A percentile compares a stretch with the other conserved stretches of the same genome.
phyloP scores from a whole-genome alignment of 2,329 filamentous ascomycete genomes.

The Calonectria henricotiae region DNA sequence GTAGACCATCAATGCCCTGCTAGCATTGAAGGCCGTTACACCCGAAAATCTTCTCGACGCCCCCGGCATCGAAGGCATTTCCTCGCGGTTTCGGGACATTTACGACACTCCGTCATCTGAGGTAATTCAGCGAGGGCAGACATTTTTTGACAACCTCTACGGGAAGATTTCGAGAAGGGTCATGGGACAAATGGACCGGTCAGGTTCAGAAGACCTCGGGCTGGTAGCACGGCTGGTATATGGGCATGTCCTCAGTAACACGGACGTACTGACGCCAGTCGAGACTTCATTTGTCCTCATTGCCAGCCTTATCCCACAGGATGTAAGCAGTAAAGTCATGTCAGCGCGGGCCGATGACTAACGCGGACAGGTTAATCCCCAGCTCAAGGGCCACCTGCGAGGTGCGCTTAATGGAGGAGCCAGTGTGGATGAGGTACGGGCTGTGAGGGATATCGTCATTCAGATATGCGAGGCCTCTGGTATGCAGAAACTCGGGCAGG shows the following conservation, averaged over 20 bases:
- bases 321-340: constrained; percentile 41
- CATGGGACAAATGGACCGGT: constrained; percentile 51
- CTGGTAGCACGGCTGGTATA: constrained; percentile 50
- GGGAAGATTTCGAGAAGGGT: constrained; percentile 50
- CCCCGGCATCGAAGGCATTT: constrained; percentile 20
- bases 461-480: constrained; percentile 51
- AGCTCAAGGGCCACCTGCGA: constrained; percentile 51
- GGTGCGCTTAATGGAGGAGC: constrained; percentile 51
- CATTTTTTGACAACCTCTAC: constrained; percentile 49
- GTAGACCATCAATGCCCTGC: constrained; percentile 50
- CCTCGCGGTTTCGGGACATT: constrained; percentile 43
- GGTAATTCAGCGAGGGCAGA: constrained; percentile 45
- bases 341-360: constrained; percentile 24
- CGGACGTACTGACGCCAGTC: constrained; percentile 46
- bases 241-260: constrained; percentile 51
- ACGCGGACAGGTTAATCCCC: constrained; percentile 48
- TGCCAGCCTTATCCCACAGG: constrained; percentile 52
- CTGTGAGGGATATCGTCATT: constrained; percentile 49
- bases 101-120: constrained; percentile 41
- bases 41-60: constrained; percentile 48
- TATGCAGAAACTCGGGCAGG: constrained; percentile 44
- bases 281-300: constrained; percentile 52
- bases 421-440: constrained; percentile 50
- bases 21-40: constrained; percentile 47
- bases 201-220: constrained; percentile 49